Conservation (phyloP, 768 basidiomycete species). For the Multifurca ochricompacta region DNA sequence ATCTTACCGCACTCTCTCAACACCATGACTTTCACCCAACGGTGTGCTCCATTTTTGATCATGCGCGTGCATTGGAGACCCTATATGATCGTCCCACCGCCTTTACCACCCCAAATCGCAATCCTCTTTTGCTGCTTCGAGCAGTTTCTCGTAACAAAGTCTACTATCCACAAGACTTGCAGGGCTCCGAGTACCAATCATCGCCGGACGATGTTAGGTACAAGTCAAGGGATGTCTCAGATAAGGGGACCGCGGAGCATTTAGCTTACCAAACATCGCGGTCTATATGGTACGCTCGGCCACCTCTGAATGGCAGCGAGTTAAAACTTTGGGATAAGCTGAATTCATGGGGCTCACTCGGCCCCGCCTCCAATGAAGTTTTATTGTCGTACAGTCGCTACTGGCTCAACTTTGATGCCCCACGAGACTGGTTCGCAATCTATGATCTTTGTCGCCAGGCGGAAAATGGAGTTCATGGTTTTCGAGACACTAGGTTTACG, state of each 20-base stretch:
- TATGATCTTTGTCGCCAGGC: background rate
- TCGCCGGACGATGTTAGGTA: background rate
- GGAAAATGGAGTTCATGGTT: too few relatives aligned
- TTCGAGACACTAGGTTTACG: background rate
- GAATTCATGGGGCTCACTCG: background rate
- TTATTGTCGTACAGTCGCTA: constrained; percentile 4
- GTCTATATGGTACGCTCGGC: background rate
- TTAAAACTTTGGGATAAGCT: background rate
- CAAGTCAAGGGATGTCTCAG: background rate
- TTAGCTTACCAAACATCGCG: background rate
- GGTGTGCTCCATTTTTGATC: background rate
- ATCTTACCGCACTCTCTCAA: constrained; percentile 4
- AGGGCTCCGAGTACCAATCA: background rate
- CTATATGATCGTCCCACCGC: background rate
- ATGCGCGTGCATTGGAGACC: background rate
- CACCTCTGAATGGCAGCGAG: background rate
- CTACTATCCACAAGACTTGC: constrained; percentile 1
- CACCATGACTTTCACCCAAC: background rate
- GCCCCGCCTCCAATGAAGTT: background rate
- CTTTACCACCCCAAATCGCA: background rate
- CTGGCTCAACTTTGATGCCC: background rate
- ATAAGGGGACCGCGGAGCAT: background rate
- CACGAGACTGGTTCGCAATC: background rate
- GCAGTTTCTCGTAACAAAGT: constrained; percentile 1
- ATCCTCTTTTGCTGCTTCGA: background rate